phyloP scores from a whole-genome alignment of 805 yeast species.

The Kuraishia capsulata region DNA sequence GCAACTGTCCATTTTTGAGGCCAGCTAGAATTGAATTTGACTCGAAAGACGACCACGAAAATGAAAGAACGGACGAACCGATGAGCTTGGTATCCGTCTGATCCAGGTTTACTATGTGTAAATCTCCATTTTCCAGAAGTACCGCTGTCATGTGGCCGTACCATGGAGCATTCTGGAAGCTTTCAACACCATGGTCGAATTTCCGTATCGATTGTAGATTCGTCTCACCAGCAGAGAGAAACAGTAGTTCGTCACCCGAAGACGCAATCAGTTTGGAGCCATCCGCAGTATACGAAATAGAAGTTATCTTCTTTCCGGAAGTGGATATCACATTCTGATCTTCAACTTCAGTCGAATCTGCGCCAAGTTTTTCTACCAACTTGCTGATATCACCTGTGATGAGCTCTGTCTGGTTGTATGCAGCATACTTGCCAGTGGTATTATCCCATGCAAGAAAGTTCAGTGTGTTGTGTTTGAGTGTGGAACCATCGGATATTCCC shows the following conservation, averaged over 20 bases:
- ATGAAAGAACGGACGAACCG: neutral
- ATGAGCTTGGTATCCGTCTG: neutral
- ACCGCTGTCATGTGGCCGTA: neutral
- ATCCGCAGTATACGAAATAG: neutral
- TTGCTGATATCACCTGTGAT: conserved; percentile 24
- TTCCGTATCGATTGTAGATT: neutral
- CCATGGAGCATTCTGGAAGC: neutral
- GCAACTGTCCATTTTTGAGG: neutral
- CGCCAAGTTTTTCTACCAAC: conserved; percentile 8
- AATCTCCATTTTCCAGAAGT: neutral
- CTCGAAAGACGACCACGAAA: neutral
- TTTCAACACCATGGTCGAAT: neutral
- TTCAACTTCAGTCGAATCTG: neutral
- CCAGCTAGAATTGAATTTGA: neutral
- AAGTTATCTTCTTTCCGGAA: neutral
- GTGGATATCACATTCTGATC: neutral
- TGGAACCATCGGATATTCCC: neutral
- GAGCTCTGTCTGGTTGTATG: conserved; percentile 25
- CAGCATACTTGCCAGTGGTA: conserved; percentile 21
- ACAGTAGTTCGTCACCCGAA: neutral
- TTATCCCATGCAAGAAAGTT: conserved; percentile 29
- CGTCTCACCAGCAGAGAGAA: neutral
- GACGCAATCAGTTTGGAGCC: neutral
- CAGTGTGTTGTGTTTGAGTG: conserved; percentile 3
- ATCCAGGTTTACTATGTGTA: neutral